phyloP scores from a whole-genome alignment of 345 rosid species.

The Populus nigra region DNA sequence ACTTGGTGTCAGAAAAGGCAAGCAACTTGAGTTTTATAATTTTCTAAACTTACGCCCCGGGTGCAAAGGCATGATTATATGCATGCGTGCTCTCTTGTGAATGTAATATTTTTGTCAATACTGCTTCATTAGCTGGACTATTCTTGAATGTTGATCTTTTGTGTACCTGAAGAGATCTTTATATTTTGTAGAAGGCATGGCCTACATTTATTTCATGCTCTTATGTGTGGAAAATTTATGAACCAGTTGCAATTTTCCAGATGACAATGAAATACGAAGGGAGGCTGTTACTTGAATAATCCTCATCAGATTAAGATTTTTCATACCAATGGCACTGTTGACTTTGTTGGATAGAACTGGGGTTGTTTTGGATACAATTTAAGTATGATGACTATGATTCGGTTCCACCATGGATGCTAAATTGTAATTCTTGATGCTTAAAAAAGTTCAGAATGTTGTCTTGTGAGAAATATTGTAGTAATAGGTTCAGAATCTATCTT shows the following conservation, averaged over 20 bases:
- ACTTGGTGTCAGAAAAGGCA: constrained; percentile 78
- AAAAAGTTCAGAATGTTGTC: background rate
- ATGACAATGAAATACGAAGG: background rate
- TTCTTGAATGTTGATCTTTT: background rate
- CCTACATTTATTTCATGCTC: background rate
- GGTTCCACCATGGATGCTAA: background rate
- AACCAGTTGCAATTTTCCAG: background rate
- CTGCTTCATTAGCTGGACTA: background rate
- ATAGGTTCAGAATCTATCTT: background rate
- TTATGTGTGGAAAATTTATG: background rate
- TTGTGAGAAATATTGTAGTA: background rate
- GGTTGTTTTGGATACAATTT: background rate
- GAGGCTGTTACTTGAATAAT: background rate
- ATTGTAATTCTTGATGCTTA: background rate
- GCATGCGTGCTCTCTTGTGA: background rate
- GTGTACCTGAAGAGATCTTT: background rate
- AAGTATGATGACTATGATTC: background rate
- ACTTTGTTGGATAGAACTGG: background rate
- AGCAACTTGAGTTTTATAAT: constrained; percentile 10
- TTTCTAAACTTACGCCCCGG: background rate
- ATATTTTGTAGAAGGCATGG: background rate
- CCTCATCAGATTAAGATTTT: background rate
- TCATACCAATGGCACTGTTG: background rate
- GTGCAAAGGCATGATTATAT: background rate
- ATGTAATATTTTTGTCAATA: background rate